phyloP scores from a whole-genome alignment of 257 asterid species.

The Nicotiana benthamiana region DNA sequence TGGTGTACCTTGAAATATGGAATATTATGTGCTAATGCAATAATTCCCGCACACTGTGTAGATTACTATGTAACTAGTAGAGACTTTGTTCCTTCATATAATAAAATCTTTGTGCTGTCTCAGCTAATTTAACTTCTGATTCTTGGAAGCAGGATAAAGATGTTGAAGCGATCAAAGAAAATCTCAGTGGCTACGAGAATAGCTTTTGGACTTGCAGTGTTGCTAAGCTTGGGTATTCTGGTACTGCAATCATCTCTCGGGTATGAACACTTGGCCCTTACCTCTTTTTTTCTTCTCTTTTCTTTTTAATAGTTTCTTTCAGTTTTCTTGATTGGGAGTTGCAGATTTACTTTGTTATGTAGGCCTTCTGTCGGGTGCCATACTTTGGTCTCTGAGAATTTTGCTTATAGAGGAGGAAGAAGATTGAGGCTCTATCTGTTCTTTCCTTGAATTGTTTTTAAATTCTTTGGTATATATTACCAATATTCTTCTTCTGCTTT shows the following conservation, averaged over 20 bases:
- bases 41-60: not conserved
- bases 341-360: not conserved
- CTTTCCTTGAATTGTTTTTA: not conserved
- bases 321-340: not conserved
- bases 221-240: conserved; percentile 88
- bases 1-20: not conserved
- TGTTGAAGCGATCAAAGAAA: conserved; percentile 57
- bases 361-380: not conserved
- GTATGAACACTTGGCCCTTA: conserved; percentile 27
- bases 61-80: not conserved
- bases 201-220: conserved; percentile 93
- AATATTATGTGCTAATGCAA: not conserved
- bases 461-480: not conserved
- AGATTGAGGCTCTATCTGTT: not conserved
- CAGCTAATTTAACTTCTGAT: conserved; percentile 10
- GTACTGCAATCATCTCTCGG: conserved; percentile 89
- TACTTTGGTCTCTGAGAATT: not conserved
- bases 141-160: conserved; percentile 70
- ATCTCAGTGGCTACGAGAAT: conserved; percentile 68
- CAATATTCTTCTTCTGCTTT: not conserved
- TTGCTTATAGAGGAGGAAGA: not conserved
- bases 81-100: not conserved
- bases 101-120: not conserved
- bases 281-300: not conserved
- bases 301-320: not conserved